Evolutionary conservation across 2,329 filamentous ascomycete genomes (phyloP).

Genomic region (Fusarium setosum): DNA sequence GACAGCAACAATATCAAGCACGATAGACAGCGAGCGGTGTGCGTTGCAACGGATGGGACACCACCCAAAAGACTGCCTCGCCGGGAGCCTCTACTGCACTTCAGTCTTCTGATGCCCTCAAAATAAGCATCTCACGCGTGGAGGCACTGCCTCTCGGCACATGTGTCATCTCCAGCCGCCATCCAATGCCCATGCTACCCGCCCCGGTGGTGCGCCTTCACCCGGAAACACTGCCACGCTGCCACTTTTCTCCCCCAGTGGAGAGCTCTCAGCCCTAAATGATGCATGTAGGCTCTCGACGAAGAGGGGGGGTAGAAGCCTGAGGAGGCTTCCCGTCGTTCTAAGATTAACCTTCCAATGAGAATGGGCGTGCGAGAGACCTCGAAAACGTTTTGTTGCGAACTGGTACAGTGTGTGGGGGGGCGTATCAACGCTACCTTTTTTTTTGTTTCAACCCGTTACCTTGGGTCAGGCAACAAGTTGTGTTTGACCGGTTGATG

Average conservation of each 20-base stretch:
- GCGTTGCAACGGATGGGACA: background rate
- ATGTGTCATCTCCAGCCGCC: slow-evolving; percentile 25
- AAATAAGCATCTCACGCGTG: slow-evolving; percentile 32
- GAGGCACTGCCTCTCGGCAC: slow-evolving; percentile 24
- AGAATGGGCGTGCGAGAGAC: background rate
- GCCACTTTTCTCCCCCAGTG: too few relatives aligned
- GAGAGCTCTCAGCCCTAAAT: slow-evolving; percentile 40
- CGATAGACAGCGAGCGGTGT: background rate
- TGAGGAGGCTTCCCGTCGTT: slow-evolving; percentile 20
- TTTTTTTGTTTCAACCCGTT: slow-evolving; percentile 20
- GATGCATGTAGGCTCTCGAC: slow-evolving; percentile 22
- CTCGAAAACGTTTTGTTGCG: too few relatives aligned
- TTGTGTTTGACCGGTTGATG: slow-evolving; percentile 13
- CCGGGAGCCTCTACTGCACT: slow-evolving; percentile 5
- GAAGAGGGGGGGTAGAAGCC: too few relatives aligned
- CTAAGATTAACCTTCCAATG: slow-evolving; percentile 38
- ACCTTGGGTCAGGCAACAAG: slow-evolving; percentile 16
- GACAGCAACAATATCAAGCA: background rate
- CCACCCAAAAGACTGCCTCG: slow-evolving; percentile 24
- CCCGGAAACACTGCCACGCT: slow-evolving; percentile 29
- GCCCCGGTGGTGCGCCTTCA: slow-evolving; percentile 26
- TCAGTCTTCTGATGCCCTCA: slow-evolving; percentile 11
- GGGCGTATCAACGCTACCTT: slow-evolving; percentile 28
- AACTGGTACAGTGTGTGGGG: slow-evolving; percentile 39
- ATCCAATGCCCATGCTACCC: slow-evolving; percentile 33